These are phyloP conservation scores for Pelargonium nanum DNA, from an alignment of 345 rosid genomes.

Conservation along the genomic window DNA sequence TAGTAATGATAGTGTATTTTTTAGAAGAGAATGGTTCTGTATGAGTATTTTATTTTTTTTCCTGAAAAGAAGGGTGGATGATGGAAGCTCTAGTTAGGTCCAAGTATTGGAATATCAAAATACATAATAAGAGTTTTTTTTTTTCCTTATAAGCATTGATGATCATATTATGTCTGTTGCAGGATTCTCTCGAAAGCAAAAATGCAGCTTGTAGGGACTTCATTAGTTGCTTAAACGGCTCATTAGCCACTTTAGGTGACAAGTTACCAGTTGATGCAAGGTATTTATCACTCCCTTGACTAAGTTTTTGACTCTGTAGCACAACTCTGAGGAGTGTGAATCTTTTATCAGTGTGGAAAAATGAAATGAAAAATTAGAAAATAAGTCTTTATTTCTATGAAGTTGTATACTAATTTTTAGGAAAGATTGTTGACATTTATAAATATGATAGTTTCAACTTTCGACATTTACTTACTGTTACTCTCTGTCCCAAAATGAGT, in stretches of 20 bases:
- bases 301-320: not conserved
- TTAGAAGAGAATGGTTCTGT: not conserved
- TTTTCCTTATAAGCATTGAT: not conserved
- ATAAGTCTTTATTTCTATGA: no score
- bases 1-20: not conserved
- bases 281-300: slow-evolving; percentile 24
- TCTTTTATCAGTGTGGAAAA: no score
- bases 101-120: not conserved
- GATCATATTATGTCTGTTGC: slow-evolving; percentile 19
- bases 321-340: no score
- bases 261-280: slow-evolving; percentile 65
- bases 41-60: not conserved
- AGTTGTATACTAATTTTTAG: no score
- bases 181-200: slow-evolving; percentile 67
- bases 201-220: slow-evolving; percentile 53
- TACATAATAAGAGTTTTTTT: not conserved
- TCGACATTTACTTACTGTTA: no score
- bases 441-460: no score
- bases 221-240: slow-evolving; percentile 47
- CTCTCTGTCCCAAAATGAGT: no score
- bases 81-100: no score
- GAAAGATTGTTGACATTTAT: no score
- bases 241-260: slow-evolving; percentile 57
- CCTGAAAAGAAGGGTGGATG: not conserved
- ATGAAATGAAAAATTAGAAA: no score